Percentiles rank a stretch among this genome's conserved stretches.
These are phyloP conservation scores for Populus tremula DNA, from an alignment of 345 rosid species.

Conservation along the genomic window DNA sequence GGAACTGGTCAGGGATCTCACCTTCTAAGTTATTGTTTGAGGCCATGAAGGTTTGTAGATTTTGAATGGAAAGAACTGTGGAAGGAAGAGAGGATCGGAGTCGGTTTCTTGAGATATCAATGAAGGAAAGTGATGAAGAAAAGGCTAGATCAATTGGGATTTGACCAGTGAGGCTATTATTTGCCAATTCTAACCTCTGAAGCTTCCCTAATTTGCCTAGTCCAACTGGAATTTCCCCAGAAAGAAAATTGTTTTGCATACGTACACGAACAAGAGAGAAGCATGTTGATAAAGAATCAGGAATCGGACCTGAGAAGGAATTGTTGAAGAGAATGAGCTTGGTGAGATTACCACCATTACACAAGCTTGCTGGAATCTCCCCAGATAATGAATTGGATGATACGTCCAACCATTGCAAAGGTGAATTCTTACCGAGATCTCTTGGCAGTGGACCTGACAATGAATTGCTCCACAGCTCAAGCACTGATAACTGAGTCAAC, in stretches of 20 bases:
- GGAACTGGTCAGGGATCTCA: constrained; percentile 85
- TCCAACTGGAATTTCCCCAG: constrained; percentile 75
- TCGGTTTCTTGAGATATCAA: constrained; percentile 72
- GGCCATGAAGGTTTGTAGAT: constrained; percentile 61
- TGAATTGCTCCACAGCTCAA: constrained; percentile 93
- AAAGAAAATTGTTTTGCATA: constrained; percentile 71
- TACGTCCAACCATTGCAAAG: constrained; percentile 77
- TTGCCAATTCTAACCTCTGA: constrained; percentile 74
- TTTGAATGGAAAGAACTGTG: constrained; percentile 71
- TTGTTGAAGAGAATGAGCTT: constrained; percentile 93
- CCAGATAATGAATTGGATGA: constrained; percentile 82
- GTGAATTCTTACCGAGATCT: constrained; percentile 72
- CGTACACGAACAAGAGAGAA: constrained; percentile 75
- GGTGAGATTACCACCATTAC: constrained; percentile 72
- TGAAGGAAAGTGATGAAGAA: constrained; percentile 77
- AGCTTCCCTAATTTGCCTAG: constrained; percentile 77
- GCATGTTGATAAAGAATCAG: constrained; percentile 52
- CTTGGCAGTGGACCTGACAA: constrained; percentile 66
- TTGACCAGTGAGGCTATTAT: constrained; percentile 68
- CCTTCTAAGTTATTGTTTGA: constrained; percentile 62
- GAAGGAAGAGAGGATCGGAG: constrained; percentile 68
- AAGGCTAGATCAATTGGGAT: constrained; percentile 64
- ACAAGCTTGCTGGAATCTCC: constrained; percentile 58
- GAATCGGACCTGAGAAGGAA: constrained; percentile 72
- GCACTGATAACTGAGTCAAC: constrained; percentile 49